Conservation (phyloP, 371 early-diverging fungal species). For the Mucor lusitanicus region DNA sequence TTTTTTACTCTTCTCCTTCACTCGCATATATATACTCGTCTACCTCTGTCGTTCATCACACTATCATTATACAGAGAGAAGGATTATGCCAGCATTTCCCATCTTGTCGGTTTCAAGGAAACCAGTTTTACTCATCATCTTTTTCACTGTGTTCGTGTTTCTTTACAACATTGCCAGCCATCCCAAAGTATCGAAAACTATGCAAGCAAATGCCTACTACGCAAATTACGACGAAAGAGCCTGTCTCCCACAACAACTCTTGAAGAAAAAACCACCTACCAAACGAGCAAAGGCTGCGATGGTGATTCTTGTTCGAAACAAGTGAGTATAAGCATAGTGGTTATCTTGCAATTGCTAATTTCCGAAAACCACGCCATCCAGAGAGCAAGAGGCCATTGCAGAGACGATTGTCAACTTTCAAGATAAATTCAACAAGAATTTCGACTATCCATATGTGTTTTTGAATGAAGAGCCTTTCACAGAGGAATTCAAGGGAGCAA, state of each 20-base stretch:
- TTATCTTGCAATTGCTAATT: neutral
- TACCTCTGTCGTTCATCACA: neutral
- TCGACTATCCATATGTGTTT: constrained; percentile 53
- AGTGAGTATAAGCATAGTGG: constrained; percentile 21
- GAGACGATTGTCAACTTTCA: constrained; percentile 44
- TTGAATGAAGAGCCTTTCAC: constrained; percentile 50
- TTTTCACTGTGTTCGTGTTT: constrained; percentile 15
- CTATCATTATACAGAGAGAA: neutral
- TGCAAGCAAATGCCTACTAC: constrained; percentile 52
- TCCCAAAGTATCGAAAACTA: constrained; percentile 38
- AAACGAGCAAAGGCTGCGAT: constrained; percentile 53
- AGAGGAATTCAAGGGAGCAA: constrained; percentile 44
- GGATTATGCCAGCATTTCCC: constrained; percentile 13
- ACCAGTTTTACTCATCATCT: constrained; percentile 5
- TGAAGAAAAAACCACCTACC: constrained; percentile 38
- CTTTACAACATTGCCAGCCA: constrained; percentile 49
- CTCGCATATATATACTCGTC: neutral
- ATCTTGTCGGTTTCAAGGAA: constrained; percentile 13
- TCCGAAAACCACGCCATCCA: neutral
- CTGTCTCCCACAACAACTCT: constrained; percentile 45
- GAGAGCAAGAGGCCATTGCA: constrained; percentile 46
- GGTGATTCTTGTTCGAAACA: constrained; percentile 52
- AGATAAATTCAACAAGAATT: constrained; percentile 52
- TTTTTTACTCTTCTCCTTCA: neutral
- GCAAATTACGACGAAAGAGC: constrained; percentile 47